Percentiles rank a stretch among this genome's conserved stretches.
These are phyloP conservation scores for Lagenidium sp. DNA, from an alignment of 352 stramenopile genomes.

Conservation along the genomic window DNA sequence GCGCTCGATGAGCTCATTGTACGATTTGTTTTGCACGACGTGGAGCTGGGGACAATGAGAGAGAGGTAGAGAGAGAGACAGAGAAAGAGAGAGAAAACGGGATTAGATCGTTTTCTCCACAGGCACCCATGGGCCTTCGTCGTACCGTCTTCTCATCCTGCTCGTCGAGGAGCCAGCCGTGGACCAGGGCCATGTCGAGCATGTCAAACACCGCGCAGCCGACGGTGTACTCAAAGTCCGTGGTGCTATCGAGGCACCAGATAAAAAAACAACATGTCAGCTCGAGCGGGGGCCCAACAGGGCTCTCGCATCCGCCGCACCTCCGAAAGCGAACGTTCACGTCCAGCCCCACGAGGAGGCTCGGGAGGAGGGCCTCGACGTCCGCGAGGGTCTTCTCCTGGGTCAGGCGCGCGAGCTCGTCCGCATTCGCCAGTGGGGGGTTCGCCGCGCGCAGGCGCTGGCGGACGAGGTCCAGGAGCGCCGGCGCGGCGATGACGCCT, in stretches of 20 bases:
- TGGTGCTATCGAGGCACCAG: slow-evolving; percentile 41
- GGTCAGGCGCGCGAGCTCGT: slow-evolving; percentile 52
- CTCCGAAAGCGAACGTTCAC: slow-evolving; percentile 97
- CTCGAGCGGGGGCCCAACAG: too few species aligned
- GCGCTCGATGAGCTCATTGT: slow-evolving; percentile 97
- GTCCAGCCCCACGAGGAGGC: slow-evolving; percentile 94
- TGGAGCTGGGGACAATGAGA: slow-evolving; percentile 19
- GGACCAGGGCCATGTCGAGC: slow-evolving; percentile 92
- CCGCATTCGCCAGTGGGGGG: slow-evolving; percentile 32
- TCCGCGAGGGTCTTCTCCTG: slow-evolving; percentile 86
- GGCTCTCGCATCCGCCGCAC: too few species aligned
- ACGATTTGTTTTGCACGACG: slow-evolving; percentile 89
- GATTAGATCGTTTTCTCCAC: too few species aligned
- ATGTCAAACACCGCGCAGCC: slow-evolving; percentile 95
- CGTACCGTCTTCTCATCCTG: slow-evolving; percentile 78
- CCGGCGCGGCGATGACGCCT: slow-evolving; percentile 78
- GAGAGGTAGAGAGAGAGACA: background rate
- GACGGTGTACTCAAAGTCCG: slow-evolving; percentile 94
- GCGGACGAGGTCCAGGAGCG: slow-evolving; percentile 90
- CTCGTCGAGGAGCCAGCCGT: slow-evolving; percentile 96
- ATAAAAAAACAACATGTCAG: slow-evolving; percentile 2
- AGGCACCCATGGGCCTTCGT: slow-evolving; percentile 3
- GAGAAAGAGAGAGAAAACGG: background rate
- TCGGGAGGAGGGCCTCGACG: slow-evolving; percentile 88
- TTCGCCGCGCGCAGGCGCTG: slow-evolving; percentile 83